These are phyloP conservation scores for Myxozyma neglecta DNA, from an alignment of 805 yeast species.

Conservation along the genomic window DNA sequence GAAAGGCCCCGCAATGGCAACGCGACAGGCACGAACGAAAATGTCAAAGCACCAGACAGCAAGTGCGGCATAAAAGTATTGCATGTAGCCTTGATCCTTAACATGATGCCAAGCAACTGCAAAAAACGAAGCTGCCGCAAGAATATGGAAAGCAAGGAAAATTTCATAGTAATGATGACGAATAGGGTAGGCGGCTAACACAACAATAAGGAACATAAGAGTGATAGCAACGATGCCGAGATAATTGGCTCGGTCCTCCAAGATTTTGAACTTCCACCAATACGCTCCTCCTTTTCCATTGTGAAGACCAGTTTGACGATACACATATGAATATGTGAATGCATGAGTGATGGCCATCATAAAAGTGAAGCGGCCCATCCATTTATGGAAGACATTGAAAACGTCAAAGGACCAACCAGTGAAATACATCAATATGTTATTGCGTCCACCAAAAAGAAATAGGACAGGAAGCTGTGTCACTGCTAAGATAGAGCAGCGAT, in stretches of 20 bases:
- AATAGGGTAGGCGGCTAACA: conserved; percentile 53
- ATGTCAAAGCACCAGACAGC: conserved; percentile 75
- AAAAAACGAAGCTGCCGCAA: conserved; percentile 51
- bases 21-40: conserved; percentile 53
- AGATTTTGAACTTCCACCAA: conserved; percentile 37
- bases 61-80: conserved; percentile 54
- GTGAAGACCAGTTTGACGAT: conserved; percentile 31
- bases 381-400: conserved; percentile 64
- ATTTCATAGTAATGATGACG: conserved; percentile 60
- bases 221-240: conserved; percentile 46
- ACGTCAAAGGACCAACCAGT: conserved; percentile 65
- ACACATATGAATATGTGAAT: conserved; percentile 52
- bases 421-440: conserved; percentile 61
- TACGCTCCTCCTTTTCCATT: conserved; percentile 37
- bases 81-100: conserved; percentile 53
- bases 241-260: conserved; percentile 18
- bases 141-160: conserved; percentile 58
- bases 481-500: conserved; percentile 35
- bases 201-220: conserved; percentile 29
- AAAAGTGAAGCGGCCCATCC: conserved; percentile 56
- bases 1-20: conserved; percentile 55
- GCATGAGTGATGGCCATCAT: conserved; percentile 56
- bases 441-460: conserved; percentile 68
- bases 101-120: conserved; percentile 38
- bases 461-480: conserved; percentile 49